Evolutionary conservation across 1,284 basidiomycete species (phyloP), one percentile per base, ranked within the genome.

Genomic region (Ceratobasidium sp.): DNA sequence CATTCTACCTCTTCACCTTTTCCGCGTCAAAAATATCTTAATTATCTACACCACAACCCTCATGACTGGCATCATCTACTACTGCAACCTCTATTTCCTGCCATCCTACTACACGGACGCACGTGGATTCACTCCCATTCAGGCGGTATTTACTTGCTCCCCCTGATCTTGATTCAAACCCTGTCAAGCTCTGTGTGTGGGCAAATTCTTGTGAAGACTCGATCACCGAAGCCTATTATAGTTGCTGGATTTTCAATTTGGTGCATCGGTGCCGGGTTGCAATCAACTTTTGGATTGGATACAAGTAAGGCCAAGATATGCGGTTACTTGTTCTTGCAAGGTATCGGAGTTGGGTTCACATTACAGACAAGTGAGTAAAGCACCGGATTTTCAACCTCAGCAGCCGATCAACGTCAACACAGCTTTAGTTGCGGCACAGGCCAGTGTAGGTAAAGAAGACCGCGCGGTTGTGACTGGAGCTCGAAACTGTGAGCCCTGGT

Each of bases 11-110:
- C 35, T 68, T 5, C 45, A n/a, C 3, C 67, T 68, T 27, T 68
- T 68, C 34, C 53, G 67, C 22, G 45, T 68, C 13, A 43, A 47
- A 57, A 68, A 68, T 45, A 57, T 68, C 34, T n/a, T 68, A 22
- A 68, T 68, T 35, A 57, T 68, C 20, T 68, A 27, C 17, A 68
- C 67, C 15, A 40, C 67, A 20, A 68, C 67, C 1, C 34, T 68
- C 43, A 49, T 68, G 43, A 68, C 67, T 27, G 67, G 67, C 22
- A 50, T 68, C 32, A 57, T 68, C 43, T 68, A 57, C 35, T 68
- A 57, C 43, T 68, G 67, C 54, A 68, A 68, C 54, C 54, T 68
- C 43, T 68, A 68, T 25, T 68, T 68, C n/a, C 67, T 68, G 13
- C 67, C 67, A 20, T 57, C 53, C 35, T 68, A 68, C 54, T 68